A percentile compares a stretch with the other conserved stretches of the same genome.
phyloP scores from a whole-genome alignment of 176 grass and related monocot species.

The Neostapfia colusana region DNA sequence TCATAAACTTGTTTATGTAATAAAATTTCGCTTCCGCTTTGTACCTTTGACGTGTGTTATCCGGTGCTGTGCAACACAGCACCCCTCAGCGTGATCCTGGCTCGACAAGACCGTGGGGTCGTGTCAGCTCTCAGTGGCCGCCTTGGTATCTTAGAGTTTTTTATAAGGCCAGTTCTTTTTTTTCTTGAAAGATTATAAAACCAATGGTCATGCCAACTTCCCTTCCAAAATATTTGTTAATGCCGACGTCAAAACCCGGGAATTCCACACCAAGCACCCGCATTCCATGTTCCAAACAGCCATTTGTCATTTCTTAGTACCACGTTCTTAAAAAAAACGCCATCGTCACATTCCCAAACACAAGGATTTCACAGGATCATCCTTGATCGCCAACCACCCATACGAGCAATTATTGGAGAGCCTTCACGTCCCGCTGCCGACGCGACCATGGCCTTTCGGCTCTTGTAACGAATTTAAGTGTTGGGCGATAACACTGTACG shows the following conservation, averaged over 20 bases:
- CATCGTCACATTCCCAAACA: background rate
- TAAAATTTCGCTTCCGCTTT: no score
- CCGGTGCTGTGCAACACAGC: no score
- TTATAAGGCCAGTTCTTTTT: no score
- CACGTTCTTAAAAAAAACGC: background rate
- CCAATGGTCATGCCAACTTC: no score
- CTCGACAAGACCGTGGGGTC: no score
- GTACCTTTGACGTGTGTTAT: no score
- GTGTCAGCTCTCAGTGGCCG: no score
- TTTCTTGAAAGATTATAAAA: background rate
- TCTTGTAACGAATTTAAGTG: background rate
- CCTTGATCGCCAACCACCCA: background rate
- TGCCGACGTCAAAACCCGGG: no score
- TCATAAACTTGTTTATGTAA: no score
- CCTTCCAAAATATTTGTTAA: no score
- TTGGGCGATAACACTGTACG: background rate
- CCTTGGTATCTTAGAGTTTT: background rate
- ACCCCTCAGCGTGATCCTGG: no score
- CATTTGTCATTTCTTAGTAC: background rate
- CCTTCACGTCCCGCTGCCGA: background rate
- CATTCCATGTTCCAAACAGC: background rate
- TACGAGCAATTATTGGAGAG: constrained; percentile 22
- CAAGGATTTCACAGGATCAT: background rate
- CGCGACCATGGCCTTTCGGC: background rate
- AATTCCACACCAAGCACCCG: background rate